Conservation (phyloP, 352 stramenopile genomes). For the Pythium sukuiense region DNA sequence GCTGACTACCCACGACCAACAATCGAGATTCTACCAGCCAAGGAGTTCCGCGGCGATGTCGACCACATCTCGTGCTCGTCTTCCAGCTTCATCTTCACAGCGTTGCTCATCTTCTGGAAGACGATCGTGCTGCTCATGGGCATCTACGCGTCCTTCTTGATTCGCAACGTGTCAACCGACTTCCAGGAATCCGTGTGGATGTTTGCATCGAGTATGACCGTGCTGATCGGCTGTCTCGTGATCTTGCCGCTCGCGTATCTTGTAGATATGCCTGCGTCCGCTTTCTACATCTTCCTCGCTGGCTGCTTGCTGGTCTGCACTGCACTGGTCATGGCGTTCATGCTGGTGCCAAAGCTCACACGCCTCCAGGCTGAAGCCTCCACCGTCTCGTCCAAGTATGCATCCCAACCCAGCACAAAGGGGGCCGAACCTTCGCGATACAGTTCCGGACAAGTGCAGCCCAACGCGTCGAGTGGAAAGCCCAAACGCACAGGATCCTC, state of each 20-base stretch:
- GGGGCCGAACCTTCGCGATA: too few species aligned
- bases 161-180: conserved; percentile 37
- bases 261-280: conserved; percentile 18
- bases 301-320: conserved; percentile 23
- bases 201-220: conserved; percentile 25
- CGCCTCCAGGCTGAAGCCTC: conserved; percentile 1
- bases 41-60: conserved; percentile 22
- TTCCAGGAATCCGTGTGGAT: conserved; percentile 54
- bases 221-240: conserved; percentile 29
- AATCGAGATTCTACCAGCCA: background rate
- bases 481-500: too few species aligned
- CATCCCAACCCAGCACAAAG: too few species aligned
- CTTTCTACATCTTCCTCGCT: conserved; percentile 27
- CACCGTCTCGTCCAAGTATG: too few species aligned
- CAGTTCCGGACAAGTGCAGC: too few species aligned
- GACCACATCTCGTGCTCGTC: conserved; percentile 28
- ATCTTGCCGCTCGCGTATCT: conserved; percentile 33
- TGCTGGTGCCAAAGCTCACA: conserved; percentile 28
- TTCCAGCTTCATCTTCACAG: conserved; percentile 32
- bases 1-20: conserved; percentile 29
- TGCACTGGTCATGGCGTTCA: conserved; percentile 28
- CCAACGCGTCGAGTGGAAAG: too few species aligned
- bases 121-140: conserved; percentile 33
- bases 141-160: conserved; percentile 29
- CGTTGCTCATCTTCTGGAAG: conserved; percentile 42